Evolutionary conservation across 176 grass and related monocot species (phyloP).

Genomic region (Oryza rufipogon): DNA sequence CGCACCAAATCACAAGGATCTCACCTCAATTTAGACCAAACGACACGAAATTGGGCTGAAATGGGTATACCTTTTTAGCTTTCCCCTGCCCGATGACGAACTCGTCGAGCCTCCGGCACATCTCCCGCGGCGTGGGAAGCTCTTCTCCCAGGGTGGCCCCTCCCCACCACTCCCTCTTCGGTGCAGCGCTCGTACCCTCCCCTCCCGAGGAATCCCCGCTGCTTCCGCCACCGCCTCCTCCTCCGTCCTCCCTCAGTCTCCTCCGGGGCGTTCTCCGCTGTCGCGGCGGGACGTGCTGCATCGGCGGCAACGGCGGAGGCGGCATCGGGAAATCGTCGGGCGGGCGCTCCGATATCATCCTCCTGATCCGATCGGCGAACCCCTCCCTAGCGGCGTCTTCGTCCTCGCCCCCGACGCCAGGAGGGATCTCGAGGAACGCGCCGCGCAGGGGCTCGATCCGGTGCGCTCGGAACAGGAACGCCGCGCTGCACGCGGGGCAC

Average conservation of each 20-base stretch:
- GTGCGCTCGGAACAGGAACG: constrained; percentile 67
- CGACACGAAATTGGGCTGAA: constrained; percentile 25
- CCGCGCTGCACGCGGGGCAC: constrained; percentile 58
- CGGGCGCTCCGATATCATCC: constrained; percentile 57
- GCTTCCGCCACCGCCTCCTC: constrained; percentile 36
- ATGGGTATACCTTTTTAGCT: constrained; percentile 79
- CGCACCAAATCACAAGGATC: constrained; percentile 8
- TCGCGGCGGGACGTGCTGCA: not conserved
- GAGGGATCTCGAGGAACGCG: constrained; percentile 73
- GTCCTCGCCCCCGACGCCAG: constrained; percentile 19
- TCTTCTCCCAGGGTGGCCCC: constrained; percentile 76
- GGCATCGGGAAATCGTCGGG: constrained; percentile 50
- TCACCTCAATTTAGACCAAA: constrained; percentile 14
- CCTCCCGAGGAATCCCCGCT: constrained; percentile 55
- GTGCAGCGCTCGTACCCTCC: constrained; percentile 49
- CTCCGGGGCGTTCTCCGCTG: constrained; percentile 44
- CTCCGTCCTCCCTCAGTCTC: constrained; percentile 52
- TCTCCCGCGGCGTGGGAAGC: constrained; percentile 93
- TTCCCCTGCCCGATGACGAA: constrained; percentile 91
- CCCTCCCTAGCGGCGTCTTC: constrained; percentile 32
- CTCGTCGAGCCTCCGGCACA: constrained; percentile 76
- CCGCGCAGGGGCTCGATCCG: constrained; percentile 72
- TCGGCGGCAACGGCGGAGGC: constrained; percentile 46
- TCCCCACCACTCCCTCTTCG: constrained; percentile 78
- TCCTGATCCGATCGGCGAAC: constrained; percentile 44